Base-by-base conservation (phyloP, 148 eudicot species). In the Vaccinium myrtillus region DNA sequence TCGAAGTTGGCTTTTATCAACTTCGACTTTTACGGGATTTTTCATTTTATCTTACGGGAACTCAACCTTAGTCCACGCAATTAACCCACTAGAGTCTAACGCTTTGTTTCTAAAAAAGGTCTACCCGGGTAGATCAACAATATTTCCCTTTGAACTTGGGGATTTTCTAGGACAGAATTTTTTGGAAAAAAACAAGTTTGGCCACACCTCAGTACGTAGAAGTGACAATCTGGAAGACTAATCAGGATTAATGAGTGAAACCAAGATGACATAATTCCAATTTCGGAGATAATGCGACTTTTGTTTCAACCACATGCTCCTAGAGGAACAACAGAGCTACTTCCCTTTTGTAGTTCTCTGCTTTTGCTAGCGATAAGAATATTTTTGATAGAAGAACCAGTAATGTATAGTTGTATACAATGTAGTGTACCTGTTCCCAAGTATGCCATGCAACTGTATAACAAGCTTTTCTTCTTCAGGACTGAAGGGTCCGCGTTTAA, bases 401-500 rank as follows among this genome's bases (percentile, higher is more conserved):
- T n/a, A n/a, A n/a, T n/a, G n/a, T n/a, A 19, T 16, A 49, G 30
- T 10, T 10, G 59, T 25, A 30, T 9, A 50, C 15, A 81, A 21
- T 3, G n/a, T 43, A 5, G 10, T 2, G 19, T 89, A 93, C 95
- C 95, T 89, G 87, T 93, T 93, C 65, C 95, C 95, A 81, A 93
- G 86, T 80, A 93, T 92, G 56, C 90, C 94, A 81, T 93, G 95
- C 59, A 93, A 84, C 84, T 93, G 95, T 49, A 93, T 91, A 39
- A 93, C 94, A 73, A 91, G 94, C 80, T 92, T 93, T 56, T 93
- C 95, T 59, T 93, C 95, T 63, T 93, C 94, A 12, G 84, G 78
- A 77, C 87, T 93, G 70, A 91, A 93, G 14, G 94, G 94, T 11
- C 95, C 94, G 32, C 95, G 95, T 79, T 90, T 91, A 16, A 93